phyloP scores from a whole-genome alignment of 2,329 filamentous ascomycete species.

The Neofusicoccum sp. region DNA sequence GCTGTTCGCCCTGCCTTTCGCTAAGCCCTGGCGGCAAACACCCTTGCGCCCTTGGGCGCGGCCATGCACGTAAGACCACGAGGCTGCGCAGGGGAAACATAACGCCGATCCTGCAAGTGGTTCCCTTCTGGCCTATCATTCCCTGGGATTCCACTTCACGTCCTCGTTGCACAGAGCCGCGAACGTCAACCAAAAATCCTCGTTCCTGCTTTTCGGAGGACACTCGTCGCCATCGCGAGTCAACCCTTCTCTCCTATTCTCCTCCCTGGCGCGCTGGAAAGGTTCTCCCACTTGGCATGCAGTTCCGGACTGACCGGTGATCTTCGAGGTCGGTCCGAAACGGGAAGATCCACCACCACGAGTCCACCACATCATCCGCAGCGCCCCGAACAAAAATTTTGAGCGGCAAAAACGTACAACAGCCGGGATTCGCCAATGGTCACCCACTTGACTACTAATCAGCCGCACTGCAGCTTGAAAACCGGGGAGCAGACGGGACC shows the following conservation, averaged over 20 bases:
- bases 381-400: not conserved
- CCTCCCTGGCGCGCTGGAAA: not conserved
- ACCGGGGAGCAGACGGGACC: slow-evolving; percentile 18
- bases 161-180: not conserved
- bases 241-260: not conserved
- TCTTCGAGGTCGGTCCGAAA: slow-evolving; percentile 13
- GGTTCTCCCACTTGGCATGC: slow-evolving; percentile 5
- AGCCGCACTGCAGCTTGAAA: slow-evolving; percentile 13
- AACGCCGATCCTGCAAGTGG: slow-evolving; percentile 2
- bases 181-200: not conserved
- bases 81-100: not conserved
- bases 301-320: slow-evolving; percentile 7
- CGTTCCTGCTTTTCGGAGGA: not conserved
- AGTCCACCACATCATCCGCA: not conserved
- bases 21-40: not conserved
- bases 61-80: slow-evolving; percentile 5
- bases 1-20: not conserved
- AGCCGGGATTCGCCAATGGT: slow-evolving; percentile 12
- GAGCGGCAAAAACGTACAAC: slow-evolving; percentile 13
- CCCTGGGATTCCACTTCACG: not conserved
- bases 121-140: not conserved
- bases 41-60: not conserved
- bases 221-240: not conserved
- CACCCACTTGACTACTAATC: slow-evolving; percentile 17
- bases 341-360: slow-evolving; percentile 7